Conservation (phyloP, 306 rosid species). For the Corylus americana region DNA sequence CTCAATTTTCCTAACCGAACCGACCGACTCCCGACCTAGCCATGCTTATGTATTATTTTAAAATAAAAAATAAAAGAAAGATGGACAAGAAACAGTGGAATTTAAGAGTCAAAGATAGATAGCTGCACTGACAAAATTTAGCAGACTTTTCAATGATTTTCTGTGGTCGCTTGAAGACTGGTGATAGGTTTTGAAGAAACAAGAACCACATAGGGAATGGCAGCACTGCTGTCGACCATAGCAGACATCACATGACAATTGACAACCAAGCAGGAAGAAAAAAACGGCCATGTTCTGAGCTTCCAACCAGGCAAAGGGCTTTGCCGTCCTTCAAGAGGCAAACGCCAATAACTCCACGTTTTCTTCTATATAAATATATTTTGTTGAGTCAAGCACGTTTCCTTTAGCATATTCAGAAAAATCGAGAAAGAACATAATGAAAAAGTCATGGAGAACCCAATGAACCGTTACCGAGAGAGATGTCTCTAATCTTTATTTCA, state of each 20-base stretch:
- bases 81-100: neutral
- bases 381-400: constrained; percentile 62
- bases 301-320: constrained; percentile 32
- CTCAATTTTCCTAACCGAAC: no score
- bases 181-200: constrained; percentile 20
- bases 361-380: constrained; percentile 4
- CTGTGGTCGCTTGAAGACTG: neutral
- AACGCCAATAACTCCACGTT: constrained; percentile 37
- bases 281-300: constrained; percentile 17
- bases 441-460: neutral
- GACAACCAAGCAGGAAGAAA: neutral
- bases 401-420: constrained; percentile 7
- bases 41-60: no score
- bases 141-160: constrained; percentile 16
- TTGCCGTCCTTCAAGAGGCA: constrained; percentile 37
- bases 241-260: constrained; percentile 17
- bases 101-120: constrained; percentile 25
- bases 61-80: neutral
- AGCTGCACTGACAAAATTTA: constrained; percentile 34
- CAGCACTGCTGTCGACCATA: neutral
- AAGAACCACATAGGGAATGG: constrained; percentile 24
- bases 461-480: neutral
- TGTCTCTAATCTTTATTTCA: neutral
- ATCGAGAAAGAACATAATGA: constrained; percentile 2
- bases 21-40: no score